phyloP scores from a whole-genome alignment of 2,329 filamentous ascomycete species.

The Penicillium sp. region DNA sequence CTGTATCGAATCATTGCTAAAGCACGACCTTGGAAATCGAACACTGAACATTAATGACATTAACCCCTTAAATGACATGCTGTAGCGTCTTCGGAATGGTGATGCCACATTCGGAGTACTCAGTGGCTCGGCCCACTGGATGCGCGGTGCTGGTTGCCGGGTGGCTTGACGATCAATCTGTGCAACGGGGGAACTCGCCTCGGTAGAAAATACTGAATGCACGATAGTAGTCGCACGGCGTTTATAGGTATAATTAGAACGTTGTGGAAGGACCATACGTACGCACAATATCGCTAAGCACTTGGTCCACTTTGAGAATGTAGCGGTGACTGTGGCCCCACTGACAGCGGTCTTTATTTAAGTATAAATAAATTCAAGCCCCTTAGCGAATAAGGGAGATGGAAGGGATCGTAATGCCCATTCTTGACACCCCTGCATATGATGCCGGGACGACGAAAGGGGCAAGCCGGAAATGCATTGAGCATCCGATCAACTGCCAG shows the following conservation, averaged over 20 bases:
- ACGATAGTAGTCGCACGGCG: neutral
- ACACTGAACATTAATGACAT: no score
- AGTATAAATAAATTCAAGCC: neutral
- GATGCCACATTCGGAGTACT: neutral
- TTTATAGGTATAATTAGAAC: neutral
- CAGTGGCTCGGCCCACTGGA: neutral
- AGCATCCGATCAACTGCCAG: constrained; percentile 13
- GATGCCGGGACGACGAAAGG: constrained; percentile 17
- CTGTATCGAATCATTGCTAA: no score
- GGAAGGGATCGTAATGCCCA: constrained; percentile 1
- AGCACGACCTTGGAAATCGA: no score
- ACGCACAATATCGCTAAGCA: neutral
- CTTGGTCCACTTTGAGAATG: neutral
- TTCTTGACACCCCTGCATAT: neutral
- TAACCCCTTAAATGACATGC: no score
- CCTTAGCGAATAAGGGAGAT: neutral
- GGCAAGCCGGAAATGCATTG: constrained; percentile 15
- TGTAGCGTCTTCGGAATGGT: no score
- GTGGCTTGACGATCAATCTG: neutral
- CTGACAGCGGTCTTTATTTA: neutral
- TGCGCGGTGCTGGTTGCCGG: neutral
- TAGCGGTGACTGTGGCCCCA: neutral
- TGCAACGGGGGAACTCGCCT: neutral
- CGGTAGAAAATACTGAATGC: neutral
- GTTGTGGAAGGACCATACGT: neutral